Conservation (phyloP, 441 rosid genomes). For the Populus hybrid region DNA sequence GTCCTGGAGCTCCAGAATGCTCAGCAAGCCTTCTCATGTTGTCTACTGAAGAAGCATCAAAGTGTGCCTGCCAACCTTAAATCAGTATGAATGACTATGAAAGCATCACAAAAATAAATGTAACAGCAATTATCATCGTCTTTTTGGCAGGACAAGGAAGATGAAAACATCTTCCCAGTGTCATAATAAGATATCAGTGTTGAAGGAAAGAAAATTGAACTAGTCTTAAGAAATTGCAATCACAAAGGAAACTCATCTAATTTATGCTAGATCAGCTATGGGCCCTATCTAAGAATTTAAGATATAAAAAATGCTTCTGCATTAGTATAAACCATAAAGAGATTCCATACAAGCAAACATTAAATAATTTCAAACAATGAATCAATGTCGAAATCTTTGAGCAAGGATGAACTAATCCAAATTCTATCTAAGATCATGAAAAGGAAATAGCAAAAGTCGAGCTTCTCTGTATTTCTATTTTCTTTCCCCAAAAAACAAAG, state of each 20-base stretch:
- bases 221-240: not conserved
- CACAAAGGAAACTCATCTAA: not conserved
- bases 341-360: not conserved
- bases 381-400: not conserved
- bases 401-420: not conserved
- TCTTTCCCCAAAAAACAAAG: not conserved
- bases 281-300: not conserved
- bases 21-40: slow-evolving; percentile 90
- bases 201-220: not conserved
- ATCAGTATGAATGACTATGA: slow-evolving; percentile 37
- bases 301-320: not conserved
- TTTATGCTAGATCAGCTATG: not conserved
- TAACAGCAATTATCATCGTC: not conserved
- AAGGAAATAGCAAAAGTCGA: not conserved
- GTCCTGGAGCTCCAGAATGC: slow-evolving; percentile 81
- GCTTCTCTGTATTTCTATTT: not conserved
- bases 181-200: not conserved
- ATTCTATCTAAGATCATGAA: not conserved
- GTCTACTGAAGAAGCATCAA: slow-evolving; percentile 89
- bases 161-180: not conserved
- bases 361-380: not conserved
- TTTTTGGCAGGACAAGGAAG: not conserved
- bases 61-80: slow-evolving; percentile 67
- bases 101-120: slow-evolving; percentile 17
- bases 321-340: not conserved